Evolutionary conservation across 768 basidiomycete genomes (phyloP).

Genomic region (Kwoniella pini): DNA sequence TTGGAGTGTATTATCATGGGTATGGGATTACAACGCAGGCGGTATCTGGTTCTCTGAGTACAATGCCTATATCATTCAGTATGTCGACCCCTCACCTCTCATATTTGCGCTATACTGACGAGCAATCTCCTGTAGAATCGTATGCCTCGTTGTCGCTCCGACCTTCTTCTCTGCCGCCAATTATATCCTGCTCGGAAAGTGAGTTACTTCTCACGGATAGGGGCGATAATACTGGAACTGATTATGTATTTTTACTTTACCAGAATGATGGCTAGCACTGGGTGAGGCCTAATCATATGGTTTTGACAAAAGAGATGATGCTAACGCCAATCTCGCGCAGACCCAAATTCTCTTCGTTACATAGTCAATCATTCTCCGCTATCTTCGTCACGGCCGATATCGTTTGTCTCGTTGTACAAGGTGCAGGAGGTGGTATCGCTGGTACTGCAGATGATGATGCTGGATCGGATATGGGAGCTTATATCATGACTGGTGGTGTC

Average conservation of each 20-base stretch:
- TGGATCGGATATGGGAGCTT: constrained; percentile 56
- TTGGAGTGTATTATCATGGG: constrained; percentile 7
- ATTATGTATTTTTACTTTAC: neutral
- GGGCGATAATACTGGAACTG: neutral
- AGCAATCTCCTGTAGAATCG: no score
- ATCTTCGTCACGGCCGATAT: constrained; percentile 58
- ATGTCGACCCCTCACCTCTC: no score
- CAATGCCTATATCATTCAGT: constrained; percentile 59
- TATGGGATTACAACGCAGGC: constrained; percentile 26
- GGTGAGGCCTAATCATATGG: constrained; percentile 9
- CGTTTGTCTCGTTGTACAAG: constrained; percentile 66
- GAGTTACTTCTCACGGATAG: constrained; percentile 51
- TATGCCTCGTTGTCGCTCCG: constrained; percentile 62
- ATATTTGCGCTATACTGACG: no score
- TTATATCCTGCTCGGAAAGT: constrained; percentile 62
- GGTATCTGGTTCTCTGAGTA: constrained; percentile 19
- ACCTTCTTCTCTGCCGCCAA: constrained; percentile 62
- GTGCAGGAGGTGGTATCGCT: constrained; percentile 65
- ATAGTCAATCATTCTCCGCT: constrained; percentile 39
- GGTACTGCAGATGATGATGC: constrained; percentile 51
- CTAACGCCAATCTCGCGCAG: constrained; percentile 1
- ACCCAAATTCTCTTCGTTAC: constrained; percentile 29
- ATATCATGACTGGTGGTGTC: constrained; percentile 65
- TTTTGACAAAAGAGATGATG: neutral
- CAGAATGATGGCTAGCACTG: constrained; percentile 58